Percentiles rank a stretch among this genome's conserved stretches.
phyloP scores from a whole-genome alignment of 495 filamentous ascomycete species.

The Penicillium herquei region DNA sequence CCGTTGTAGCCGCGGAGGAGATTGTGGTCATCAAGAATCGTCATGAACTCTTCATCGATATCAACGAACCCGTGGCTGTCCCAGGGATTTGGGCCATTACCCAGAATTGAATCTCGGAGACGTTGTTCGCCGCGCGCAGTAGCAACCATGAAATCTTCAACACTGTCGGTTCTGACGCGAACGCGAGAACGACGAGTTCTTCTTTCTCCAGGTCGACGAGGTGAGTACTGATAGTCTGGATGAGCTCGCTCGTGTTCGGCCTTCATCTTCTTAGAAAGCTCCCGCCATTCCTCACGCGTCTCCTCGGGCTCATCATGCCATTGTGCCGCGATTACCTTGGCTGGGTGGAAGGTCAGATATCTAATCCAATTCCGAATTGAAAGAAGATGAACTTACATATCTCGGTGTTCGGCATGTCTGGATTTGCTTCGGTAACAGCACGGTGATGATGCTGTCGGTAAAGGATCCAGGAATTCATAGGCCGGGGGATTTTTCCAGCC shows the following conservation, averaged over 20 bases:
- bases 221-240: slow-evolving; percentile 50
- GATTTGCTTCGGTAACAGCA: slow-evolving; percentile 32
- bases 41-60: not conserved
- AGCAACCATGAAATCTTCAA: not conserved
- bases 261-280: slow-evolving; percentile 38
- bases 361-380: not conserved
- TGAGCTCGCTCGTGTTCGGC: slow-evolving; percentile 37
- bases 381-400: slow-evolving; percentile 41
- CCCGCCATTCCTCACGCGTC: slow-evolving; percentile 32
- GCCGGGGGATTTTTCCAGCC: slow-evolving; percentile 35
- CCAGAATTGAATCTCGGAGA: not conserved
- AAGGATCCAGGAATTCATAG: slow-evolving; percentile 46
- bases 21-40: no score
- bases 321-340: slow-evolving; percentile 40
- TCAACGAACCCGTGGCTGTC: not conserved
- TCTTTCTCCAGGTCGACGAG: slow-evolving; percentile 48
- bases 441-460: slow-evolving; percentile 40
- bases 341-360: slow-evolving; percentile 29
- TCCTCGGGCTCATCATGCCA: slow-evolving; percentile 40
- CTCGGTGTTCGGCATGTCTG: slow-evolving; percentile 40
- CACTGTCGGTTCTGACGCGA: not conserved
- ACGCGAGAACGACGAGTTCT: slow-evolving; percentile 32
- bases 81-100: not conserved
- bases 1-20: no score
- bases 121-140: not conserved